Evolutionary conservation across 768 basidiomycete species (phyloP).

Genomic region (Suillus ampliporus): DNA sequence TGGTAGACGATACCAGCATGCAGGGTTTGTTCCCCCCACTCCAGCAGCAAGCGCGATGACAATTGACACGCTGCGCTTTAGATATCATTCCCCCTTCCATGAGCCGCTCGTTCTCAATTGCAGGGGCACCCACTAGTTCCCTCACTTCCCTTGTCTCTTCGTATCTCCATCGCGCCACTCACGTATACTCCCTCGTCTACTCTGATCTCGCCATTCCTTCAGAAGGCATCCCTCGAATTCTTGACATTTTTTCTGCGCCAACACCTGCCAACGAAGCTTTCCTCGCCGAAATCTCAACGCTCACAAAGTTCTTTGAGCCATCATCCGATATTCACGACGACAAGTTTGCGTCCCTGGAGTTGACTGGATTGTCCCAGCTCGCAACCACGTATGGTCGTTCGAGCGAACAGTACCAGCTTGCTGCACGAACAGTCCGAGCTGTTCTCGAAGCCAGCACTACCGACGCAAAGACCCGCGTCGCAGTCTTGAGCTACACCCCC

Average conservation of each 20-base stretch:
- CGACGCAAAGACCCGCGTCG: conserved; percentile 49
- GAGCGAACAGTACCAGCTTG: conserved; percentile 60
- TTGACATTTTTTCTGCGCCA: conserved; percentile 49
- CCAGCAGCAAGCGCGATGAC: conserved; percentile 9
- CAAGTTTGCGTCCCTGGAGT: conserved; percentile 67
- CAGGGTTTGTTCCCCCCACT: conserved; percentile 48
- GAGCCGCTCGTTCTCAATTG: conserved; percentile 52
- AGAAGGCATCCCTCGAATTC: conserved; percentile 37
- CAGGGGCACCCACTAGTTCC: conserved; percentile 36
- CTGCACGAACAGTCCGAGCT: conserved; percentile 50
- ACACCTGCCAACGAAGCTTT: conserved; percentile 47
- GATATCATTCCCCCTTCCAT: conserved; percentile 63
- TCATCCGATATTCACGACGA: conserved; percentile 32
- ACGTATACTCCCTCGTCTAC: conserved; percentile 61
- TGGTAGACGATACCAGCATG: conserved; percentile 59
- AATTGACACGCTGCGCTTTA: conserved; percentile 27
- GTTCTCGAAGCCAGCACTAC: conserved; percentile 51
- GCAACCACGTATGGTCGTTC: conserved; percentile 50
- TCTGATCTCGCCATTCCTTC: conserved; percentile 40
- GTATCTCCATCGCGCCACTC: conserved; percentile 61
- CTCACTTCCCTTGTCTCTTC: conserved; percentile 61
- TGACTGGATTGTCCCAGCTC: conserved; percentile 56
- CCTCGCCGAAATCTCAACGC: conserved; percentile 48
- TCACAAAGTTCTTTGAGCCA: conserved; percentile 56
- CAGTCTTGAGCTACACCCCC: conserved; percentile 55